Conservation (phyloP, 352 stramenopile species). For the Phytophthora aleatoria region DNA sequence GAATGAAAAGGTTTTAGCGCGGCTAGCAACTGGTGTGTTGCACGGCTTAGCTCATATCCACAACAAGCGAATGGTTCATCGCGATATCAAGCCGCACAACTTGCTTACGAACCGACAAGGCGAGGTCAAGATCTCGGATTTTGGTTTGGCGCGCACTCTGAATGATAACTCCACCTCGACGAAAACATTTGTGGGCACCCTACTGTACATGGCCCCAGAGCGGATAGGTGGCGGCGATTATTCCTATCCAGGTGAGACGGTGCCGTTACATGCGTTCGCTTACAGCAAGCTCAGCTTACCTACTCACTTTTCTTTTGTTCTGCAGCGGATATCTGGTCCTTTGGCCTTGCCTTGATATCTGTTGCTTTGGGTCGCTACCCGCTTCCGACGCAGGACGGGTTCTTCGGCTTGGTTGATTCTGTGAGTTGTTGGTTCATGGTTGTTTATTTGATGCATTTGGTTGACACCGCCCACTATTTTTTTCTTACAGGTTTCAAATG, state of each 20-base stretch:
- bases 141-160: conserved; percentile 80
- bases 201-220: conserved; percentile 96
- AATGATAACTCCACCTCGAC: conserved; percentile 77
- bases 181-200: conserved; percentile 93
- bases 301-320: background rate
- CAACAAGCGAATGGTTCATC: conserved; percentile 88
- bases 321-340: conserved; percentile 85
- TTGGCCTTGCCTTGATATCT: conserved; percentile 77
- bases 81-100: conserved; percentile 94
- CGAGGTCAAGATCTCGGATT: conserved; percentile 90
- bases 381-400: conserved; percentile 84
- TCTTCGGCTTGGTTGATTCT: conserved; percentile 88
- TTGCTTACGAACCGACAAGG: conserved; percentile 87
- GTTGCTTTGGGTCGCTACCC: conserved; percentile 85
- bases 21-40: conserved; percentile 75
- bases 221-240: conserved; percentile 92
- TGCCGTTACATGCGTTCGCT: background rate
- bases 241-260: conserved; percentile 69
- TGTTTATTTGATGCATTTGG: conserved; percentile 1
- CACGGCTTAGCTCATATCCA: conserved; percentile 89
- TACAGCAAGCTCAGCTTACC: conserved; percentile 4
- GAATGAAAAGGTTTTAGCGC: conserved; percentile 83
- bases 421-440: conserved; percentile 32
- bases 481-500: conserved; percentile 67
- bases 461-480: background rate